Evolutionary conservation across 306 rosid genomes (phyloP), one percentile per base, ranked within the genome.

Genomic region (Trifolium pratense): DNA sequence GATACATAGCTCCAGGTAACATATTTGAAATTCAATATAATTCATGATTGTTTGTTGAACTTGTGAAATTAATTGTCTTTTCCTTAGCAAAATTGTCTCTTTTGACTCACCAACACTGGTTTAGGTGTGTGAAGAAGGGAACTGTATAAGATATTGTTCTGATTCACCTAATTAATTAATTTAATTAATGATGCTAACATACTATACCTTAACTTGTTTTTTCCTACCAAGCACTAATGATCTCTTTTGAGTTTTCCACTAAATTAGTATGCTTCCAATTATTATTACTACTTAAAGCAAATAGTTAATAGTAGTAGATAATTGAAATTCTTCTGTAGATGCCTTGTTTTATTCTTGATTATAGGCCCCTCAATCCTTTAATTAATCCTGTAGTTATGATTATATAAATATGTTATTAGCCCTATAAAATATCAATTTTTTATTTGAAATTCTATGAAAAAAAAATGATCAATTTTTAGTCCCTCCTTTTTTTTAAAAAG

Each of bases 1-100:
- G 98, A 69, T 92, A 92, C 91, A 92, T 92, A 9, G 98, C 98
- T 6, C 98, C 98, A 71, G 98, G 98, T 92, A 69, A 66, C 37
- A 56, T 62, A 65, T 20, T 71, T 18, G 12, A 63, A 66, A 29
- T 46, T 16, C 63, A 53, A 36, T 53, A 9, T 57, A 25, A 73
- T 61, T 57, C 45, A 48, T 80, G 9, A 64, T 25, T 71, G 59
- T 3, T 34, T 73, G 71, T 76, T 69, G 51, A 72, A 70, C 29
- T 77, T 55, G 13, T 56, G 60, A 45, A 49, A 17, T 14, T 52
- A 64, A 26, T 51, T 40, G 21, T 46, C 56, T 48, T 55, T 43
- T 43, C 79, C 69, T 32, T 17, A 20, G 49, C 29, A 66, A 39
- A 67, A 66, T 70, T 80, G 79, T 75, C 76, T 55, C 77, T 10